Conservation (phyloP, 257 asterid species). For the Sherardia arvensis region DNA sequence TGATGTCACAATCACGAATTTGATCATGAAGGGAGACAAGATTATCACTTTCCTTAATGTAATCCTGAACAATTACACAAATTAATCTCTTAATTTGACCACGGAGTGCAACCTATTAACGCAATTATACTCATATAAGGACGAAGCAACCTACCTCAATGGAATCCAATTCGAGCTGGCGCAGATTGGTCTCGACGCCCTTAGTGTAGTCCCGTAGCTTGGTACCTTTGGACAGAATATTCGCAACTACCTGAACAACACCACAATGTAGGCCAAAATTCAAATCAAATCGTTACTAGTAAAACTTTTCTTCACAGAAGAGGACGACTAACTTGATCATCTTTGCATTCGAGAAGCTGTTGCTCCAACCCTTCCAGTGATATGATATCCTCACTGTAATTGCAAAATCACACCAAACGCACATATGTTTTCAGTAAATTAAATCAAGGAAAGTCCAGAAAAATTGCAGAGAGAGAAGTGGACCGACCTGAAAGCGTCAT, state of each 20-base stretch:
- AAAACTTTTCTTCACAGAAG: neutral
- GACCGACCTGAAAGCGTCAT: slow-evolving; percentile 46
- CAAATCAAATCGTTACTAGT: slow-evolving; percentile 3
- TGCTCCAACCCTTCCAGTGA: slow-evolving; percentile 88
- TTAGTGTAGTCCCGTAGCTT: slow-evolving; percentile 76
- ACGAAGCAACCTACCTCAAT: slow-evolving; percentile 82
- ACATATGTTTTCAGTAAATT: neutral
- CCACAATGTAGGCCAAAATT: neutral
- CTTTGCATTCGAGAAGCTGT: slow-evolving; percentile 87
- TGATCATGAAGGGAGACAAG: slow-evolving; percentile 92
- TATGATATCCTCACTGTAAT: slow-evolving; percentile 63
- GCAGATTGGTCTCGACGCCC: slow-evolving; percentile 86
- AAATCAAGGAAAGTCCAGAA: neutral
- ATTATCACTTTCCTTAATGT: slow-evolving; percentile 96
- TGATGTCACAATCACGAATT: slow-evolving; percentile 88
- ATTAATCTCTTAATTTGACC: neutral
- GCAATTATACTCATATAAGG: neutral
- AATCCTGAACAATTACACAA: slow-evolving; percentile 48
- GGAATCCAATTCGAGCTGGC: slow-evolving; percentile 83
- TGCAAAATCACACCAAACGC: neutral
- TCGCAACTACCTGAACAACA: slow-evolving; percentile 63
- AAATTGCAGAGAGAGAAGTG: neutral
- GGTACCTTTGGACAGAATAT: slow-evolving; percentile 81
- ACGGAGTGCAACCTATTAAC: neutral
- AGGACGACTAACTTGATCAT: slow-evolving; percentile 69